phyloP scores from a whole-genome alignment of 164 flowering plant species.

The Nelumbo lutea region DNA sequence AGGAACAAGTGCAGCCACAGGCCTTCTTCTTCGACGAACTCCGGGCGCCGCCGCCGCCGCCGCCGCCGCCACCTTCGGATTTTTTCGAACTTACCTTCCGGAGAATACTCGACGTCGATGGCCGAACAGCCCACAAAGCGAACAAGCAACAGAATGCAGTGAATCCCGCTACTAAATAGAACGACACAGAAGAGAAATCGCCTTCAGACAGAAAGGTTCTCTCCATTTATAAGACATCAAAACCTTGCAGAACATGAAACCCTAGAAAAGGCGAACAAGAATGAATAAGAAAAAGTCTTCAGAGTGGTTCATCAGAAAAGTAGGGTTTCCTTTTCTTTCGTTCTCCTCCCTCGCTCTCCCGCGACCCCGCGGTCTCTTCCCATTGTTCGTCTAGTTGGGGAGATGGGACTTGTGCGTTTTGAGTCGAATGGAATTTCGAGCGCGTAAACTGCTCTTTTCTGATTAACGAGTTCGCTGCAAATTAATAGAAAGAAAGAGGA shows the following conservation, averaged over 20 bases:
- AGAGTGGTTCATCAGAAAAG: background rate
- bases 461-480: background rate
- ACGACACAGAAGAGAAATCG: slow-evolving; percentile 14
- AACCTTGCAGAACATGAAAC: slow-evolving; percentile 33
- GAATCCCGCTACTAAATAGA: slow-evolving; percentile 25
- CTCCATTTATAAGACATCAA: slow-evolving; percentile 67
- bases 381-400: background rate
- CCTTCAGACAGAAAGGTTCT: slow-evolving; percentile 14
- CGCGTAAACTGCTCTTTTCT: background rate
- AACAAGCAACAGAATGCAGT: slow-evolving; percentile 37
- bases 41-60: background rate
- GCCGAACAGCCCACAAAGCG: slow-evolving; percentile 31
- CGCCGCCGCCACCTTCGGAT: background rate
- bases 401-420: background rate
- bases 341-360: background rate
- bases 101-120: background rate
- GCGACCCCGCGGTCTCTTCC: background rate
- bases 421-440: background rate
- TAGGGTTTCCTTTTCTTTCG: background rate
- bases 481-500: background rate
- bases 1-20: slow-evolving; percentile 27
- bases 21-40: slow-evolving; percentile 10
- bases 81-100: background rate
- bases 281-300: background rate
- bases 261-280: slow-evolving; percentile 14